phyloP scores from a whole-genome alignment of 1,284 basidiomycete species.

The Phylloporus gajari region DNA sequence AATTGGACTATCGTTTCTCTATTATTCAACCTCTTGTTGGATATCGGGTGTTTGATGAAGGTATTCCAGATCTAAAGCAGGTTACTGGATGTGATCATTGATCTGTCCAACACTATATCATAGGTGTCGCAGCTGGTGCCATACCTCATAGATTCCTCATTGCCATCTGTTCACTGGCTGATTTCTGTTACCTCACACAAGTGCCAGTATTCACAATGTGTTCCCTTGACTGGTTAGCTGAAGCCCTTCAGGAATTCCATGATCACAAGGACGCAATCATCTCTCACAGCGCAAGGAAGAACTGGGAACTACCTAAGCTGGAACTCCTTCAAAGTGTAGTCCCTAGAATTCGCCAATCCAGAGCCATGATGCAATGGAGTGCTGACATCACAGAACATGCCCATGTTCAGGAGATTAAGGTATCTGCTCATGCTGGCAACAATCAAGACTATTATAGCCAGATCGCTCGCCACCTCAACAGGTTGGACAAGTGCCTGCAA shows the following conservation, averaged over 20 bases:
- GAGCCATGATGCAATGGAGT: constrained; percentile 5
- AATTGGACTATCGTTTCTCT: background rate
- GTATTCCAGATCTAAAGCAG: background rate
- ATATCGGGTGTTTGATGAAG: background rate
- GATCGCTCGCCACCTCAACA: background rate
- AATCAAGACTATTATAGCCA: constrained; percentile 6
- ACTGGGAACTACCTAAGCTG: constrained; percentile 15
- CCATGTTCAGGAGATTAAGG: constrained; percentile 7
- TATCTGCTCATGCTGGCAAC: background rate
- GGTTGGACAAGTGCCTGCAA: background rate
- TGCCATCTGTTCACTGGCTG: background rate
- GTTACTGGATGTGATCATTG: background rate
- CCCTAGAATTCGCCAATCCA: too few species aligned
- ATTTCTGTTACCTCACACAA: constrained; percentile 17
- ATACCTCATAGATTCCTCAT: constrained; percentile 7
- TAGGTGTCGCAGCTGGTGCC: background rate
- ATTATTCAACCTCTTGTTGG: background rate
- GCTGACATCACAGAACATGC: constrained; percentile 7
- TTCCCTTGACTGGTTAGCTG: background rate
- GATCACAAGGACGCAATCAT: constrained; percentile 15
- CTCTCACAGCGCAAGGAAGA: background rate
- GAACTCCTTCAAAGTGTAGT: too few species aligned
- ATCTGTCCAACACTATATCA: background rate
- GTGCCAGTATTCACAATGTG: constrained; percentile 7
- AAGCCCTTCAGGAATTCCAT: constrained; percentile 18